Base-by-base conservation (phyloP, 768 basidiomycete genomes). In the Lactarius akahatsu region DNA sequence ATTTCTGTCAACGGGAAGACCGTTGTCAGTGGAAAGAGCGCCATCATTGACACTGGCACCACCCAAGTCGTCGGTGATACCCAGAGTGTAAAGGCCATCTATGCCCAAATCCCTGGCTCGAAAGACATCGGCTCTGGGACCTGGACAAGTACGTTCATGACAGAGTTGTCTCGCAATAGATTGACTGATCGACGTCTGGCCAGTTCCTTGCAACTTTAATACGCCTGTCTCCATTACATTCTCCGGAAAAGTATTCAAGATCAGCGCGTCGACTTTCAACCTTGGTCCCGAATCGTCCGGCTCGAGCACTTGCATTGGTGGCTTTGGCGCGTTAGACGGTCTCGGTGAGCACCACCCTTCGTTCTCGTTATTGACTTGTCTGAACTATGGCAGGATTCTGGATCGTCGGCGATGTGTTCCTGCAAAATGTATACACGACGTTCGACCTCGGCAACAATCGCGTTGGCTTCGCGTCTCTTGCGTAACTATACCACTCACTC, bases 31-130 rank as follows among this genome's bases (percentile, higher is more conserved):
- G 4, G 7, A 8, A 54, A 61, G 56, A 36, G 47, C 2, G 61
- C 77, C 43, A 71, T 77, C 69, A 73, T 77, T 61, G 76, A 76
- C 68, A 72, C 63, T 67, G 76, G 76, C 30, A 77, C 76, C 7
- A 75, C 74, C 9, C 63, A 72, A 34, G 71, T 77, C 65, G 26
- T 74, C 36, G 75, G 73, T 47, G 62, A 68, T 54, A 23, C 60
- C 4, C 20, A 11, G 45, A 47, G n/a, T 47, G n/a, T 23, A 23
- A 1, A 23, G 45, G n/a, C 45, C 45, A 47, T 47, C 45, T 47
- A 47, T 47, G 20, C 8, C 45, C n/a, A 47, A 16, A 47, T 47
- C 45, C n/a, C 45, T 23, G 45, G 45, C 45, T 47, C 45, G 20
- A 10, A 23, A 23, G 5, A 23, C 4, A 11, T 23, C 9, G n/a